Evolutionary conservation across 257 asterid species (phyloP).

Genomic region (Solanum sparsipilum): DNA sequence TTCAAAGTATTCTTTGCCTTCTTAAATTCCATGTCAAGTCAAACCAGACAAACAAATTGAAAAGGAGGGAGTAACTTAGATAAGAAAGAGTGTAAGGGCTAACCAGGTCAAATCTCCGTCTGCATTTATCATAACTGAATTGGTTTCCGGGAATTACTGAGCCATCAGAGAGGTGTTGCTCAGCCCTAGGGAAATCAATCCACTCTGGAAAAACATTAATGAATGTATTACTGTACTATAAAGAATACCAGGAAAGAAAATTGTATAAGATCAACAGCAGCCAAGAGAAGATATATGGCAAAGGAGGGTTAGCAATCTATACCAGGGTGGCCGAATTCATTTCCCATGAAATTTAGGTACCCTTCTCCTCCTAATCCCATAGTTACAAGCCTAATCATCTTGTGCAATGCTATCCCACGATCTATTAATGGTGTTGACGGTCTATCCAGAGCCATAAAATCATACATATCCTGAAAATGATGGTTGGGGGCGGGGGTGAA

Average conservation of each 20-base stretch:
- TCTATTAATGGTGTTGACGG: constrained; percentile 85
- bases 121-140: constrained; percentile 81
- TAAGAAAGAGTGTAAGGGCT: background rate
- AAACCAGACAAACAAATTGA: background rate
- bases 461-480: constrained; percentile 87
- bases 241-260: background rate
- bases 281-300: background rate
- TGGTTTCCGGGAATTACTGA: constrained; percentile 57
- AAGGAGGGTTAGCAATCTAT: constrained; percentile 4
- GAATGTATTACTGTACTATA: background rate
- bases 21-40: background rate
- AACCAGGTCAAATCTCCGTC: constrained; percentile 98
- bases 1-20: background rate
- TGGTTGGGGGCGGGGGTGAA: background rate
- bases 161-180: constrained; percentile 76
- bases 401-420: constrained; percentile 98
- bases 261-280: background rate
- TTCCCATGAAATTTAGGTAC: constrained; percentile 98
- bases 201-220: constrained; percentile 50
- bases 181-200: constrained; percentile 97
- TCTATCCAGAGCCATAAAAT: constrained; percentile 93
- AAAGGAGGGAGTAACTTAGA: background rate
- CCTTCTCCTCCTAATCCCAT: constrained; percentile 99
- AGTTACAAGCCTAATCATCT: constrained; percentile 94
- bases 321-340: constrained; percentile 99